Percentiles rank a stretch among this genome's conserved stretches.
Evolutionary conservation across 2,329 filamentous ascomycete genomes (phyloP).

Genomic region (Hymenoscyphus albidus): DNA sequence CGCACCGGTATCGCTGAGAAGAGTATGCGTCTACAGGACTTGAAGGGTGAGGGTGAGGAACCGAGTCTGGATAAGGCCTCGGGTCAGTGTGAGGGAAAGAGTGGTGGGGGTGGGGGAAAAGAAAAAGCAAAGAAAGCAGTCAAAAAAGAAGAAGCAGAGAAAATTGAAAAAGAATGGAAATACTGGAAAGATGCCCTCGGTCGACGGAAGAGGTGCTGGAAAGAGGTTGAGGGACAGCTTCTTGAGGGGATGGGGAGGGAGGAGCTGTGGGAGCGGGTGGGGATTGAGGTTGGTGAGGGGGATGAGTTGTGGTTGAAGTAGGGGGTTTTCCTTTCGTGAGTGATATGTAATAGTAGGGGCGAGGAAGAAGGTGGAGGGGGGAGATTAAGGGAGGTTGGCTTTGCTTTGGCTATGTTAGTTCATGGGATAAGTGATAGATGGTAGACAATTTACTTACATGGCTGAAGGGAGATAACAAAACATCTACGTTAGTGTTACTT

Average conservation of each 20-base stretch:
- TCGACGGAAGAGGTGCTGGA: slow-evolving; percentile 32
- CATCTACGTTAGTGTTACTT: no score
- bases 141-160: slow-evolving; percentile 44
- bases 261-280: slow-evolving; percentile 45
- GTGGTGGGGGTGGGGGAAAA: not conserved
- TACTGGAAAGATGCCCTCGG: slow-evolving; percentile 39
- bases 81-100: no score
- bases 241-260: slow-evolving; percentile 43
- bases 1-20: slow-evolving; percentile 43
- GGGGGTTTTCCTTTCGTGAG: no score
- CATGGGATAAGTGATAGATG: no score
- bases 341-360: not conserved
- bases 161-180: slow-evolving; percentile 44
- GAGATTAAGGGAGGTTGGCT: not conserved
- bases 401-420: not conserved
- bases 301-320: not conserved
- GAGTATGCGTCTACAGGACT: slow-evolving; percentile 37
- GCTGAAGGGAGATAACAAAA: no score
- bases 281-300: slow-evolving; percentile 27
- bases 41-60: slow-evolving; percentile 37
- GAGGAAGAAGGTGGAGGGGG: not conserved
- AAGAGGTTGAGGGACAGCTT: slow-evolving; percentile 38
- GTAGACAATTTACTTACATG: no score
- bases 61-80: no score
- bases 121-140: slow-evolving; percentile 30